Percentiles rank a stretch among this genome's conserved stretches.
Evolutionary conservation across 345 rosid species (phyloP).

Genomic region (Viola odorata): DNA sequence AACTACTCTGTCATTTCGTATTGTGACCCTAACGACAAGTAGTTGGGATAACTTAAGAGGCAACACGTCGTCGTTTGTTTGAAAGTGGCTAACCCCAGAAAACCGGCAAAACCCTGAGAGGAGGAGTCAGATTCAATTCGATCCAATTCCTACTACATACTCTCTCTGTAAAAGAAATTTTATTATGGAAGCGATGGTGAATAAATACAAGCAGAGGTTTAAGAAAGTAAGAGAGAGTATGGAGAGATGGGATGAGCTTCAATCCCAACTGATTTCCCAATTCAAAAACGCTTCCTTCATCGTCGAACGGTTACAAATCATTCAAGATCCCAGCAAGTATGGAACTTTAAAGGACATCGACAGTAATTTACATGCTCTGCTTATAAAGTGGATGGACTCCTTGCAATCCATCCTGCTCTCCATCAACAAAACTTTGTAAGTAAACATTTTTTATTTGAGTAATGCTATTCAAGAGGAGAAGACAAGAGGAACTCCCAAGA

Average conservation of each 20-base stretch:
- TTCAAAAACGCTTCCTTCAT: slow-evolving; percentile 63
- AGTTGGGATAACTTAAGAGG: too few relatives aligned
- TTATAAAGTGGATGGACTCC: slow-evolving; percentile 68
- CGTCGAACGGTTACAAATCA: slow-evolving; percentile 55
- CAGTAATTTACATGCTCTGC: slow-evolving; percentile 50
- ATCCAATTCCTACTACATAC: too few relatives aligned
- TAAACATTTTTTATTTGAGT: slow-evolving; percentile 3
- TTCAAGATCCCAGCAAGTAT: slow-evolving; percentile 46
- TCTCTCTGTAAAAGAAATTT: background rate
- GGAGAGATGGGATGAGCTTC: slow-evolving; percentile 65
- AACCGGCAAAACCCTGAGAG: too few relatives aligned
- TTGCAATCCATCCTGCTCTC: slow-evolving; percentile 49
- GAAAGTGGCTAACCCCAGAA: background rate
- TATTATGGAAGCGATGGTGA: slow-evolving; percentile 58
- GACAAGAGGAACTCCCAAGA: too few relatives aligned
- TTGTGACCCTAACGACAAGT: too few relatives aligned
- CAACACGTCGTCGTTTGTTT: background rate
- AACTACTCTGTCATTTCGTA: too few relatives aligned
- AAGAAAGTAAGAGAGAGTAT: slow-evolving; percentile 54
- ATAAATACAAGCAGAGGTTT: slow-evolving; percentile 64
- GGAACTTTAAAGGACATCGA: slow-evolving; percentile 45
- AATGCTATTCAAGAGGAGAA: too few relatives aligned
- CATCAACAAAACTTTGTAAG: slow-evolving; percentile 53
- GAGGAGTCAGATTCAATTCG: too few relatives aligned
- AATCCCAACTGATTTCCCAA: slow-evolving; percentile 49